phyloP scores from a whole-genome alignment of 345 rosid species.

The Eucalyptus albens region DNA sequence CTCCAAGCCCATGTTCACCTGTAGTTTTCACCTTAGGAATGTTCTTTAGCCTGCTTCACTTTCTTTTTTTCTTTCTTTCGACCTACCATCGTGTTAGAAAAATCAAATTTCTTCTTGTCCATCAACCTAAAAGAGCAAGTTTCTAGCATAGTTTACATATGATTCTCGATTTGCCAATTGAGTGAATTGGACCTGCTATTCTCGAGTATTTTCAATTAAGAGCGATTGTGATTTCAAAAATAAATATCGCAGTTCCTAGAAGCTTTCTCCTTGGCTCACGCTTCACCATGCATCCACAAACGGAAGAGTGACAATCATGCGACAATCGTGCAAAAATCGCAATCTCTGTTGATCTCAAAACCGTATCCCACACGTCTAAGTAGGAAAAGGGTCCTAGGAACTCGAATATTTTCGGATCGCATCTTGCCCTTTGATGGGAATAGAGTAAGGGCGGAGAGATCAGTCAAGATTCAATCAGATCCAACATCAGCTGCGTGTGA shows the following conservation, averaged over 20 bases:
- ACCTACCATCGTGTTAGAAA: background rate
- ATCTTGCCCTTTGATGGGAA: background rate
- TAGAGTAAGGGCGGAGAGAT: background rate
- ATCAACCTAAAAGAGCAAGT: background rate
- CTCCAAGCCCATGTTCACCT: background rate
- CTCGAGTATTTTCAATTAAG: accelerated
- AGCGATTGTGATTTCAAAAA: background rate
- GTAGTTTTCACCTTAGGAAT: background rate
- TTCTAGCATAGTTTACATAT: background rate
- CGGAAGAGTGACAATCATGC: background rate
- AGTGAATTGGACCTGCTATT: accelerated
- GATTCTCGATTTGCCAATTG: background rate
- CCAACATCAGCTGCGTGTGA: background rate
- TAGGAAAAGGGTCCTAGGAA: background rate
- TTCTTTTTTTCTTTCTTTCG: background rate
- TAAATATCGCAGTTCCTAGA: accelerated
- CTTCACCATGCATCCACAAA: background rate
- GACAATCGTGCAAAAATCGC: background rate
- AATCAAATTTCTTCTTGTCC: background rate
- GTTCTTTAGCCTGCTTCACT: background rate
- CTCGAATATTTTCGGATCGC: background rate
- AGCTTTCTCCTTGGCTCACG: accelerated
- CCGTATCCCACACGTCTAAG: background rate
- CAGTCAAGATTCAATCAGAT: background rate
- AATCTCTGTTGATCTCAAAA: background rate